Evolutionary conservation across 2,329 filamentous ascomycete genomes (phyloP).

Genomic region (Aspergillus hortae): DNA sequence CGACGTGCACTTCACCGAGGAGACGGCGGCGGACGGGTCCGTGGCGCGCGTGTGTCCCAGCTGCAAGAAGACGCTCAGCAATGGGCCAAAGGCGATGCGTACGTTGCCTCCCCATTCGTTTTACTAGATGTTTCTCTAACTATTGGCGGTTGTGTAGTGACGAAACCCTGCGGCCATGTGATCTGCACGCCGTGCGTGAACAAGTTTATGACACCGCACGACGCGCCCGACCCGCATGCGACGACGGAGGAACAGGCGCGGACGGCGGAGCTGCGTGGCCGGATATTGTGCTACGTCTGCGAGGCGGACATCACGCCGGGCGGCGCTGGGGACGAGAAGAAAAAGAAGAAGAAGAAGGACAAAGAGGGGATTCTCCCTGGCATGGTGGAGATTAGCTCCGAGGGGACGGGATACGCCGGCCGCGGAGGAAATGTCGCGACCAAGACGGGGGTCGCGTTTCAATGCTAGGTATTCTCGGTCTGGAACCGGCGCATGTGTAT

Average conservation of each 20-base stretch:
- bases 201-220: slow-evolving; percentile 69
- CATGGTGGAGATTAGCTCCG: slow-evolving; percentile 73
- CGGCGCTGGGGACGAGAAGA: slow-evolving; percentile 23
- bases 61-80: slow-evolving; percentile 78
- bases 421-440: slow-evolving; percentile 80
- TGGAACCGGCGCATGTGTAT: background rate
- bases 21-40: slow-evolving; percentile 52
- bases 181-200: slow-evolving; percentile 80
- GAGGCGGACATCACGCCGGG: slow-evolving; percentile 66
- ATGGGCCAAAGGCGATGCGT: slow-evolving; percentile 73
- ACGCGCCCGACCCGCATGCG: slow-evolving; percentile 59
- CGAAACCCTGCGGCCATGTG: slow-evolving; percentile 88
- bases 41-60: slow-evolving; percentile 67
- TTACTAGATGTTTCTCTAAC: no score
- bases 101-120: slow-evolving; percentile 3
- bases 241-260: slow-evolving; percentile 46
- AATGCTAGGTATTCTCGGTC: slow-evolving; percentile 56
- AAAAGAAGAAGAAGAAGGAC: slow-evolving; percentile 39
- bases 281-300: slow-evolving; percentile 78
- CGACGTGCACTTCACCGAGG: slow-evolving; percentile 71
- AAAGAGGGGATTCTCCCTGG: slow-evolving; percentile 63
- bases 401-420: slow-evolving; percentile 89
- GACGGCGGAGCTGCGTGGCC: slow-evolving; percentile 34
- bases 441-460: slow-evolving; percentile 75
- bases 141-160: slow-evolving; percentile 44